Evolutionary conservation across 2,329 filamentous ascomycete species (phyloP).

Genomic region (Claviceps pazoutovae): DNA sequence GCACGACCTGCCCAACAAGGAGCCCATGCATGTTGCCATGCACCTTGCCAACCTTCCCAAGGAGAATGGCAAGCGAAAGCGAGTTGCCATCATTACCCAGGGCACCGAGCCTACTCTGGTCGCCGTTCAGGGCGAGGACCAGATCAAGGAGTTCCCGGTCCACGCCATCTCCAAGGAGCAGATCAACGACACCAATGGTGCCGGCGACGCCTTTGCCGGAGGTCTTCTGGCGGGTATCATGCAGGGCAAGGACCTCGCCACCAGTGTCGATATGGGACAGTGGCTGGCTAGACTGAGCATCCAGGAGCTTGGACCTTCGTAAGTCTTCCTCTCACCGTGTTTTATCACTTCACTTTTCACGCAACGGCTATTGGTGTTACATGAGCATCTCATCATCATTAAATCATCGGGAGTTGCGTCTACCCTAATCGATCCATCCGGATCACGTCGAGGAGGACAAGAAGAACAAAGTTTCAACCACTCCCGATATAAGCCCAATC

Average conservation of each 20-base stretch:
- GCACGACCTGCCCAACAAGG: slow-evolving; percentile 59
- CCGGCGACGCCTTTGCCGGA: slow-evolving; percentile 91
- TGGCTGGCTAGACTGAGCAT: slow-evolving; percentile 93
- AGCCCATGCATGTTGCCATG: slow-evolving; percentile 75
- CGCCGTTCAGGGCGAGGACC: slow-evolving; percentile 56
- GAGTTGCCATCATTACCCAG: slow-evolving; percentile 86
- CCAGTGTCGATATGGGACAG: slow-evolving; percentile 79
- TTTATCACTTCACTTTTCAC: not conserved
- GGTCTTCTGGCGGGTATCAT: slow-evolving; percentile 85
- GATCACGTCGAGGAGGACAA: not conserved
- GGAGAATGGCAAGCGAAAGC: slow-evolving; percentile 72
- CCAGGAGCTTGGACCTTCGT: slow-evolving; percentile 91
- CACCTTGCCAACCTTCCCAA: slow-evolving; percentile 79
- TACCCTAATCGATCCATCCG: not conserved
- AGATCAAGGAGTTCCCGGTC: slow-evolving; percentile 66
- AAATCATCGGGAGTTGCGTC: not conserved
- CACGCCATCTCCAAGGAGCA: slow-evolving; percentile 60
- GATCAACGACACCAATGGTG: slow-evolving; percentile 95
- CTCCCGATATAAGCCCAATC: not conserved
- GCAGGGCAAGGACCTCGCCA: slow-evolving; percentile 65
- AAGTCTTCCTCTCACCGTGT: slow-evolving; percentile 31
- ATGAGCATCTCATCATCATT: not conserved
- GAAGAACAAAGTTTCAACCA: not conserved
- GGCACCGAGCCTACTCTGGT: slow-evolving; percentile 84
- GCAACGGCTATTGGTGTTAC: not conserved